These are phyloP conservation scores for Penicillium atrosanguineum DNA, from an alignment of 495 filamentous ascomycete genomes.

Conservation along the genomic window DNA sequence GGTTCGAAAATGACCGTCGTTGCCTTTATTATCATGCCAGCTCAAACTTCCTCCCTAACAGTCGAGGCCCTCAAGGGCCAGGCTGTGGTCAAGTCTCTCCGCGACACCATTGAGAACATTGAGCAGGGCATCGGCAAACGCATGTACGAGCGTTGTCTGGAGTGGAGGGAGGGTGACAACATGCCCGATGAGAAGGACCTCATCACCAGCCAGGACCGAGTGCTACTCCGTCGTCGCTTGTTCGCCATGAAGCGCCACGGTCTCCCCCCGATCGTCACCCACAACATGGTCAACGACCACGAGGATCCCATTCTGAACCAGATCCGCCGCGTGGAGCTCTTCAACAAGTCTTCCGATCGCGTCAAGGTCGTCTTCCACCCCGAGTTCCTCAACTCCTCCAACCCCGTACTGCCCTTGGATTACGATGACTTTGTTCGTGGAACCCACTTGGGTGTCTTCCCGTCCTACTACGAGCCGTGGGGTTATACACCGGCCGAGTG, in stretches of 20 bases:
- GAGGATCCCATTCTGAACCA: slow-evolving; percentile 97
- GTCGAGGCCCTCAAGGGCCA: slow-evolving; percentile 96
- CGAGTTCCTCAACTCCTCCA: slow-evolving; percentile 93
- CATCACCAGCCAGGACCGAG: slow-evolving; percentile 84
- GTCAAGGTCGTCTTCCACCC: slow-evolving; percentile 99
- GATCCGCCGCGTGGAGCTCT: slow-evolving; percentile 91
- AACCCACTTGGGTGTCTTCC: slow-evolving; percentile 91
- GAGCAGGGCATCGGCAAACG: slow-evolving; percentile 87
- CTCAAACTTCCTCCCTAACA: slow-evolving; percentile 92
- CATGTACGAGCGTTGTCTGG: slow-evolving; percentile 87
- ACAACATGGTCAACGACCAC: slow-evolving; percentile 94
- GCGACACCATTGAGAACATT: slow-evolving; percentile 87
- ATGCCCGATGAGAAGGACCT: slow-evolving; percentile 95
- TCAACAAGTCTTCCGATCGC: slow-evolving; percentile 91
- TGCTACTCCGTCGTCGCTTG: slow-evolving; percentile 85
- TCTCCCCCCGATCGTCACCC: slow-evolving; percentile 95
- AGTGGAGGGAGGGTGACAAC: slow-evolving; percentile 90
- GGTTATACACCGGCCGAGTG: slow-evolving; percentile 98
- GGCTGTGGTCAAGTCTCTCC: slow-evolving; percentile 92
- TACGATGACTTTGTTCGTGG: slow-evolving; percentile 99
- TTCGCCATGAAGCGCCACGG: slow-evolving; percentile 93
- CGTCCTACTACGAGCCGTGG: slow-evolving; percentile 99
- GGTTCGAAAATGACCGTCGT: slow-evolving; percentile 94
- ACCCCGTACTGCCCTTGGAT: slow-evolving; percentile 91
- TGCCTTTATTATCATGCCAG: slow-evolving; percentile 99